Percentiles rank a stretch among this genome's conserved stretches.
phyloP scores from a whole-genome alignment of 2,329 filamentous ascomycete genomes.

The Fusarium caatingaense region DNA sequence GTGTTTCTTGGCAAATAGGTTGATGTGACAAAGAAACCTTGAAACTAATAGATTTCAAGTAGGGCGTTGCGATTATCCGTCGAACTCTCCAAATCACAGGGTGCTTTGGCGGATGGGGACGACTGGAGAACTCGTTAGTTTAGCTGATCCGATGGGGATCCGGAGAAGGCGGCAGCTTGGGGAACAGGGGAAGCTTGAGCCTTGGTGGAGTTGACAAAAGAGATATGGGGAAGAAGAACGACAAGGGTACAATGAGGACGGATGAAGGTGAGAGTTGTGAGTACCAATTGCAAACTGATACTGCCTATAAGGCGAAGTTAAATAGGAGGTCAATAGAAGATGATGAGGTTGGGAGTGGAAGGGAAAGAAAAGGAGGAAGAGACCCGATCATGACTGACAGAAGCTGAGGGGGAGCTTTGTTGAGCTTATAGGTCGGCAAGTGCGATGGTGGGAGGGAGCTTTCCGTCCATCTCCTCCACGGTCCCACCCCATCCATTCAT shows the following conservation, averaged over 20 bases:
- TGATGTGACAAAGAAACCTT: background rate
- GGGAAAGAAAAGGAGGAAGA: slow-evolving; percentile 4
- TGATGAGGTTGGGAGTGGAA: background rate
- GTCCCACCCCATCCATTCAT: slow-evolving; percentile 17
- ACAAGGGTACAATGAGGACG: slow-evolving; percentile 16
- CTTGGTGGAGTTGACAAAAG: slow-evolving; percentile 32
- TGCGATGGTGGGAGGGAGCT: slow-evolving; percentile 21
- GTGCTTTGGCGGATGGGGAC: background rate
- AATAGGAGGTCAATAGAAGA: slow-evolving; percentile 3
- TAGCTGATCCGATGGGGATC: slow-evolving; percentile 34
- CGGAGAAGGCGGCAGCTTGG: slow-evolving; percentile 28
- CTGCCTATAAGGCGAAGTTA: slow-evolving; percentile 1
- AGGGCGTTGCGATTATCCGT: background rate
- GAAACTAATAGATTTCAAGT: background rate
- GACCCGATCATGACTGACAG: slow-evolving; percentile 3
- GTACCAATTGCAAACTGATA: slow-evolving; percentile 31
- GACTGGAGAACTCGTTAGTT: slow-evolving; percentile 16
- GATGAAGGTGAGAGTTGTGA: background rate
- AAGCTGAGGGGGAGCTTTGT: slow-evolving; percentile 17
- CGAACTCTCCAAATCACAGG: background rate
- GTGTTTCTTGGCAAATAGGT: background rate
- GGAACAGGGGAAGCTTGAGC: slow-evolving; percentile 22
- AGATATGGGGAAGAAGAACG: slow-evolving; percentile 21
- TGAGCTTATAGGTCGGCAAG: slow-evolving; percentile 21
- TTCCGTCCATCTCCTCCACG: slow-evolving; percentile 19